Base-by-base conservation (phyloP, 345 rosid genomes). In the Reutealis trisperma region DNA sequence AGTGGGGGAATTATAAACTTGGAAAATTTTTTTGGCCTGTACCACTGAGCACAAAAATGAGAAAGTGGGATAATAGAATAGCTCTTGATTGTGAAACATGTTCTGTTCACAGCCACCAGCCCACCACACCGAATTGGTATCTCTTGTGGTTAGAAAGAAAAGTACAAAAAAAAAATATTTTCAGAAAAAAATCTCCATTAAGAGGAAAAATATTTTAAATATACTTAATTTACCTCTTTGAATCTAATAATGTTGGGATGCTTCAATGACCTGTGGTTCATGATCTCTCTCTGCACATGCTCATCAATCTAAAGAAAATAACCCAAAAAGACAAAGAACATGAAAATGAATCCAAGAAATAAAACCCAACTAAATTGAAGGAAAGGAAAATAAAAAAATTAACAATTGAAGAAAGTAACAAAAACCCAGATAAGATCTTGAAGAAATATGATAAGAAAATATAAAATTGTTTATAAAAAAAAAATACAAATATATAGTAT, bases 241-340 rank as follows among this genome's bases (percentile, higher is more conserved):
- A 78, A 78, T 73, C 81, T 72, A 42, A 78, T 67, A 65, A 78
- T 78, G 22, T 78, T 66, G 45, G 81, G 77, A 73, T 78, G 81
- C 52, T 78, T 72, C 72, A 78, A 22, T 24, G 81, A 78, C 62
- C 81, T 72, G 41, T 78, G 81, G 73, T 78, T 78, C 77, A 78
- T 73, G 27, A 78, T 78, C 62, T 78, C 81, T 71, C 81, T 78
- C 55, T 72, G 81, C 21, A 78, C 81, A 66, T 78, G 77, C 25
- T 72, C 81, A 78, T 78, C 81, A 58, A 78, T 78, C 81, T 78
- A 73, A 19, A 61, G 63, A 70, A 41, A 4, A 34, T 2, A 34
- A 67, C 30, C 47, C 10, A 41, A 71, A 42, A 27, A 8, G 59
- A 37, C 62, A 10, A 19, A 51, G 8, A 5, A 34, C 37, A 6